Evolutionary conservation across 23 red algal species (phyloP), one percentile per base, ranked within the genome.

Genomic region (Agarophyton chilense): DNA sequence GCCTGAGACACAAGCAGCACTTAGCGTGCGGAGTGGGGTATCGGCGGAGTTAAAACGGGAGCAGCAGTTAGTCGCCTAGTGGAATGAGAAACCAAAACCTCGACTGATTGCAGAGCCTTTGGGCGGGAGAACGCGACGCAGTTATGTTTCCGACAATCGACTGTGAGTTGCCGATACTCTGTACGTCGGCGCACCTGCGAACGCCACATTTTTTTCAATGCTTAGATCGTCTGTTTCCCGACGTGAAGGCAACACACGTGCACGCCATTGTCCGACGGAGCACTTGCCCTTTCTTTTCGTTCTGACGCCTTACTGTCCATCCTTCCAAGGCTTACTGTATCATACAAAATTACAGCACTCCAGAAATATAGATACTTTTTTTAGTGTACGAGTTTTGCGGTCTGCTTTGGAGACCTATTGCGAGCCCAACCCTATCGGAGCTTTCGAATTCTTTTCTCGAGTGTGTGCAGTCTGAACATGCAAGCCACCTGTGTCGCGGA

Each of bases 131-230:
- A 28, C 7, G 41, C 38, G 13, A 49, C 41, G 68, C 60, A 65
- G 60, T 74, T 43, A 25, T 40, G 9, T 29, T 38, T 74, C 41
- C 41, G 68, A 47, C 68, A 74, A 46, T 36, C 25, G 68, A 74
- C 68, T 74, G 6, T 31, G 68, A 49, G 68, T 74, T 74, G 68
- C 68, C 68, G 68, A 74, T 72, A 72, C 66, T 72, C 66, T 72
- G 66, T 72, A 72, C n/a, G 68, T 74, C 68, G 68, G 68, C 18
- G 41, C 43, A 39, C 40, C 68, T 74, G 68, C 68, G 68, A n/a
- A 74, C 68, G 68, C 68, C 38, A 74, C 68, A 74, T 74, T 74
- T 74, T 74, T 74, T 74, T 74, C 68, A 74, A 74, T 21, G 38
- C 68, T 34, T 43, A 49, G 68, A 74, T 74, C 68, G 68, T 74